Percentiles rank a stretch among this genome's conserved stretches.
These are phyloP conservation scores for Pneumocystis sp. DNA, from an alignment of 1,139 yeast genomes.

Conservation along the genomic window DNA sequence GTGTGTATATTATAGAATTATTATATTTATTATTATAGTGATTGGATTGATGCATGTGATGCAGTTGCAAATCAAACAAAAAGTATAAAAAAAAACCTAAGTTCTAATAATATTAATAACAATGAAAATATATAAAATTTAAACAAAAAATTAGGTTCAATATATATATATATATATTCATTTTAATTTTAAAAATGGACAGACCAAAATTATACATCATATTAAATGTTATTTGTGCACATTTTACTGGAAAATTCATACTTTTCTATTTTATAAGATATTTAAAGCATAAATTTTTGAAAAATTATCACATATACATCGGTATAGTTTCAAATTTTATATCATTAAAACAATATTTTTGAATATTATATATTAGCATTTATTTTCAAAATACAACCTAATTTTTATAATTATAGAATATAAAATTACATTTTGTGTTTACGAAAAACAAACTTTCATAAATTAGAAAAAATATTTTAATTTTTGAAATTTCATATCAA, in stretches of 20 bases:
- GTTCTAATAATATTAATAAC: slow-evolving; percentile 15
- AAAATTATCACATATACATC: too few relatives aligned
- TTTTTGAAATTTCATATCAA: too few relatives aligned
- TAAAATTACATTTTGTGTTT: too few relatives aligned
- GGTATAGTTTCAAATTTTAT: too few relatives aligned
- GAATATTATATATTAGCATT: too few relatives aligned
- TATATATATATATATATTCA: slow-evolving; percentile 17
- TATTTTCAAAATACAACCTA: too few relatives aligned
- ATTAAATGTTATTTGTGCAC: not conserved
- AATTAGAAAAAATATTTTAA: too few relatives aligned
- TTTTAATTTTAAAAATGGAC: slow-evolving; percentile 19
- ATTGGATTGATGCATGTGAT: slow-evolving; percentile 98
- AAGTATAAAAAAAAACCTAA: slow-evolving; percentile 14
- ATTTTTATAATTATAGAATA: too few relatives aligned
- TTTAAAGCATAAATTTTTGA: too few relatives aligned
- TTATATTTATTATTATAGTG: slow-evolving; percentile 31
- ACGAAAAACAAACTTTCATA: too few relatives aligned
- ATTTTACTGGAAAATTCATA: not conserved
- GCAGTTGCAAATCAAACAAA: slow-evolving; percentile 63
- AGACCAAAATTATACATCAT: slow-evolving; percentile 13
- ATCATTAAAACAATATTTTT: too few relatives aligned
- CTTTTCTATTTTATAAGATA: too few relatives aligned
- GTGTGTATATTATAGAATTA: not conserved
- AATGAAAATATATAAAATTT: slow-evolving; percentile 16
- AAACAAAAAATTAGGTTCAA: slow-evolving; percentile 17